Evolutionary conservation across 2,329 filamentous ascomycete species (phyloP).

Genomic region (Ascosphaera aggregata): DNA sequence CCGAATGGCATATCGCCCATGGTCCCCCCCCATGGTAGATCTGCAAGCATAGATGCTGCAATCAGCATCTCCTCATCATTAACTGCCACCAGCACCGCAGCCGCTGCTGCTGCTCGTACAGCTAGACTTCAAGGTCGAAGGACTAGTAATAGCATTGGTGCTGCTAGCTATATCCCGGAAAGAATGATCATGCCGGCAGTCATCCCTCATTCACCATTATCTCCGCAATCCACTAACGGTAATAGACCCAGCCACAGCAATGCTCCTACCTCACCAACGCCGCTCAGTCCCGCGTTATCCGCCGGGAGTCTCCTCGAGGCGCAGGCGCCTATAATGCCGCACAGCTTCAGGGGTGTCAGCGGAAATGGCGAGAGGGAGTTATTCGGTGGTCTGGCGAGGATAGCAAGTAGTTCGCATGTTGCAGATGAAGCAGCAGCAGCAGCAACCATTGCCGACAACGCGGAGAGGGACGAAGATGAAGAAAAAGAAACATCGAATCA

Average conservation of each 20-base stretch:
- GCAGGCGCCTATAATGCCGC: too few relatives aligned
- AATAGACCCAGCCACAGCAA: too few relatives aligned
- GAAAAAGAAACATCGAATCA: conserved; percentile 10
- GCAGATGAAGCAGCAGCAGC: too few relatives aligned
- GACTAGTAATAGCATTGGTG: not conserved
- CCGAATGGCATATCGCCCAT: not conserved
- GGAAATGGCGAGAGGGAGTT: not conserved
- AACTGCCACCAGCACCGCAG: not conserved
- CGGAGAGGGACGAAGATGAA: not conserved
- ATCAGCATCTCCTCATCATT: not conserved
- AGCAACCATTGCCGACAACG: not conserved
- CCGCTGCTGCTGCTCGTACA: not conserved
- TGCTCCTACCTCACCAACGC: not conserved
- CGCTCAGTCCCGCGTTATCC: not conserved
- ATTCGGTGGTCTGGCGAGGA: not conserved
- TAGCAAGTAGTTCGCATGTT: not conserved
- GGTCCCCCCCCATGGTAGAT: not conserved
- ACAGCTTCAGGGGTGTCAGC: not conserved
- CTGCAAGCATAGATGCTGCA: not conserved
- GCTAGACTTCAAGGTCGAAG: not conserved
- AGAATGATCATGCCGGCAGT: not conserved
- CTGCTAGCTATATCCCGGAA: too few relatives aligned
- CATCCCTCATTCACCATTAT: not conserved
- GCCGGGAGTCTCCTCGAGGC: not conserved
- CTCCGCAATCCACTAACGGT: not conserved